Evolutionary conservation across 805 yeast species (phyloP).

Genomic region (Vanderwaltozyma yarrowii): DNA sequence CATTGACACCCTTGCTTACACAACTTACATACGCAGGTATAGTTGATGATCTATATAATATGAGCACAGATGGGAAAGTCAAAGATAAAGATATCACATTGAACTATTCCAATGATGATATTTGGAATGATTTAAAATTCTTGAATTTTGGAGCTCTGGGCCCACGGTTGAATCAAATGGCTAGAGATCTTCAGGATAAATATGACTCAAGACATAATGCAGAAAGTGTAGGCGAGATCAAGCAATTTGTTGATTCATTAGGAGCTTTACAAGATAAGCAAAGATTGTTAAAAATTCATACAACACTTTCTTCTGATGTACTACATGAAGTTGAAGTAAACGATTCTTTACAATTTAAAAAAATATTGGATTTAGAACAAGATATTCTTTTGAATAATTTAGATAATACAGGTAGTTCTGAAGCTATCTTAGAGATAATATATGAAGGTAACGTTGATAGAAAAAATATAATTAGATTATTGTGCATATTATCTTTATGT

Average conservation of each 20-base stretch:
- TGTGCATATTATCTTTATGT: slow-evolving; percentile 50
- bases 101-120: slow-evolving; percentile 18
- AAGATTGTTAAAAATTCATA: slow-evolving; percentile 59
- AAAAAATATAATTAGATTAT: slow-evolving; percentile 39
- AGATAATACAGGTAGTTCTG: slow-evolving; percentile 30
- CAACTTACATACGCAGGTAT: slow-evolving; percentile 80
- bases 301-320: slow-evolving; percentile 59
- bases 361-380: slow-evolving; percentile 53
- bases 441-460: slow-evolving; percentile 33
- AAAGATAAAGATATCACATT: slow-evolving; percentile 15
- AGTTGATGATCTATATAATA: slow-evolving; percentile 57
- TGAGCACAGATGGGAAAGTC: slow-evolving; percentile 33
- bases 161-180: slow-evolving; percentile 53
- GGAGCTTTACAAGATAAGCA: slow-evolving; percentile 59
- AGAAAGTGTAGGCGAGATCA: slow-evolving; percentile 53
- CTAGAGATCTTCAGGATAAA: slow-evolving; percentile 58
- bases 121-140: slow-evolving; percentile 40
- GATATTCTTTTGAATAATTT: slow-evolving; percentile 49
- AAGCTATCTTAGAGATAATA: slow-evolving; percentile 40
- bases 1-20: slow-evolving; percentile 55
- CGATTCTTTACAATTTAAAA: slow-evolving; percentile 29
- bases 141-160: slow-evolving; percentile 78
- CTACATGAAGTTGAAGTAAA: slow-evolving; percentile 35
- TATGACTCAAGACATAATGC: slow-evolving; percentile 52
- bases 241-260: slow-evolving; percentile 59